Evolutionary conservation across 768 basidiomycete species (phyloP), one percentile per base, ranked within the genome.

Genomic region (Leccinum boreale): DNA sequence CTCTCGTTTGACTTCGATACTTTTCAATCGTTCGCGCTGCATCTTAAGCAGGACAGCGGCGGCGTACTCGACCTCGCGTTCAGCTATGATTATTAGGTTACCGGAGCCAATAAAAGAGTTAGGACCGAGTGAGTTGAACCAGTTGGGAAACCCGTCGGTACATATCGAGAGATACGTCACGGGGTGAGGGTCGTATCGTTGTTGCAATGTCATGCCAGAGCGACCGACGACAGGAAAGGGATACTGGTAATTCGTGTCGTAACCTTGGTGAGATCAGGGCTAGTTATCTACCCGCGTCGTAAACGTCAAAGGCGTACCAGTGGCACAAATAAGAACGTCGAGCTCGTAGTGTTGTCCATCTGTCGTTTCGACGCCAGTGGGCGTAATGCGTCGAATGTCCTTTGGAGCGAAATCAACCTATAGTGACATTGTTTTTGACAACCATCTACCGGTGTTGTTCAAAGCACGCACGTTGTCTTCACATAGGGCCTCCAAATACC

Each of bases 121-220:
- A 2, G 86, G 85, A 0, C 86, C 85, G 9, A 81, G 64, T 19
- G 73, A 65, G 55, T 79, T 74, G 74, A 87, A 87, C 79, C 79
- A 82, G 70, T 86, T 88, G n/a, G 87, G 87, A 69, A 87, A 87
- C 7, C 81, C 83, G 48, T 85, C 82, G 19, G 83, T 77, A 21
- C 81, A 78, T 31, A 87, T 66, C 7, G 81, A 76, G 9, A 89
- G 75, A 66, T 89, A 89, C 4, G 83, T 79, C 11, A 70, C 68
- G 2, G 86, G 84, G 61, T 83, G 75, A 2, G 85, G 83, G 2
- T 69, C 74, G 68, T 81, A 85, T 55, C 78, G 78, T n/a, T 82
- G 76, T 52, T 77, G 77, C 5, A 89, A 71, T 52, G 80, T 74
- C 8, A 78, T 61, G 2, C 85, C 84, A n/a, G 76, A 70, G 9